Percentiles rank a stretch among this genome's conserved stretches.
Evolutionary conservation across 129 eudicot genomes (phyloP).

Genomic region (Deinandra increscens): DNA sequence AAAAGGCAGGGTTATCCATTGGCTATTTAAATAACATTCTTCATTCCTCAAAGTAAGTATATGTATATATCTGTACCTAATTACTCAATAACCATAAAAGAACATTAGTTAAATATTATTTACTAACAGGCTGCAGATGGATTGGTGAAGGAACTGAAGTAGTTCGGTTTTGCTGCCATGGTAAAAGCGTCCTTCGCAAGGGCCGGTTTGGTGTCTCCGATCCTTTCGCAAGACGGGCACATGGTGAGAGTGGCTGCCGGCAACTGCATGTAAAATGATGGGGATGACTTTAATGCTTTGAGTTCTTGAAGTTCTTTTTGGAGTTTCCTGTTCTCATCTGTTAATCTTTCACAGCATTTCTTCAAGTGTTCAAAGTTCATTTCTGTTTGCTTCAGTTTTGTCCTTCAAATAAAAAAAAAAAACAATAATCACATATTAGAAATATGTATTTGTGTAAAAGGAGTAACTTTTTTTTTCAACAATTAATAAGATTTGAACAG

Average conservation of each 20-base stretch:
- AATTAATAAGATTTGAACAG: too few relatives aligned
- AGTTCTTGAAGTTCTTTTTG: slow-evolving; percentile 87
- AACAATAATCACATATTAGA: neutral
- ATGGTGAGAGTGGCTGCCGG: slow-evolving; percentile 91
- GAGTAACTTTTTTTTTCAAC: too few relatives aligned
- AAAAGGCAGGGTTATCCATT: slow-evolving; percentile 42
- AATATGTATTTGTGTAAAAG: neutral
- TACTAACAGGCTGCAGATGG: slow-evolving; percentile 65
- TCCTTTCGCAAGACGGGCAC: slow-evolving; percentile 92
- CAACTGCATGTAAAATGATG: slow-evolving; percentile 80
- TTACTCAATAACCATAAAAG: slow-evolving; percentile 23
- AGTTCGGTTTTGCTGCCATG: slow-evolving; percentile 50
- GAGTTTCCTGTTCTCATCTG: slow-evolving; percentile 79
- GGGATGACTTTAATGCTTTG: slow-evolving; percentile 56
- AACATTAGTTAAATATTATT: neutral
- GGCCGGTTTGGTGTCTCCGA: slow-evolving; percentile 40
- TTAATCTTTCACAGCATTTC: slow-evolving; percentile 74
- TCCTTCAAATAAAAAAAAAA: slow-evolving; percentile 41
- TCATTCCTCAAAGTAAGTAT: slow-evolving; percentile 16
- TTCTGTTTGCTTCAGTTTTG: slow-evolving; percentile 96
- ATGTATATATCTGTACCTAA: neutral
- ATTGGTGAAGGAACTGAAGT: slow-evolving; percentile 57
- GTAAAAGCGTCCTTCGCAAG: slow-evolving; percentile 32
- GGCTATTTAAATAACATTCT: slow-evolving; percentile 19
- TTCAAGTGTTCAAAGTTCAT: slow-evolving; percentile 84